Conservation (phyloP, 495 filamentous ascomycete genomes). For the Talaromyces wortmannii region DNA sequence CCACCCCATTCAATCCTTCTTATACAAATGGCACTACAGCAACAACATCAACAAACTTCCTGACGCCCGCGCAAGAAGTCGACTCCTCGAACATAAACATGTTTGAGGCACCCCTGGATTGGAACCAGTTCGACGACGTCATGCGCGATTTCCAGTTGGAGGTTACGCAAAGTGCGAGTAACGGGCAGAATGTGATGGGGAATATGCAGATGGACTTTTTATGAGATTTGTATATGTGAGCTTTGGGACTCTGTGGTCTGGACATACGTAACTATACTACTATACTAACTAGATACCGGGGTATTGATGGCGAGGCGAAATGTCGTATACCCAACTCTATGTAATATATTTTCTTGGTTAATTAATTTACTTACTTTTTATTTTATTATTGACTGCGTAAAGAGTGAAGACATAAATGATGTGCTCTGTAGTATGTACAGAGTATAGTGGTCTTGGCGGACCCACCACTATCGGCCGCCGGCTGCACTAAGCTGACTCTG, state of each 20-base stretch:
- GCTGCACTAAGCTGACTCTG: not conserved
- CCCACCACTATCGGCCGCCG: too few relatives aligned
- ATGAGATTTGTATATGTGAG: not conserved
- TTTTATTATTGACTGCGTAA: too few relatives aligned
- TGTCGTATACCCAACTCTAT: too few relatives aligned
- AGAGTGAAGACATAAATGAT: too few relatives aligned
- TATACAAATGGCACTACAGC: not conserved
- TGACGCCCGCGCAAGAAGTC: not conserved
- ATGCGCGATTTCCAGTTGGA: constrained; percentile 44
- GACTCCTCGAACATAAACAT: not conserved
- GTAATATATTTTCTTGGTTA: too few relatives aligned
- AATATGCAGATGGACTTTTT: constrained; percentile 8
- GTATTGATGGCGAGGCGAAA: too few relatives aligned
- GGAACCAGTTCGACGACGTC: constrained; percentile 44
- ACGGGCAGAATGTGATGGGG: constrained; percentile 10
- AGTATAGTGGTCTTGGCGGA: too few relatives aligned
- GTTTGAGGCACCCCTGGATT: constrained; percentile 16
- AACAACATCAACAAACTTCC: not conserved
- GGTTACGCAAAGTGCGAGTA: constrained; percentile 15
- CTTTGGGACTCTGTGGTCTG: not conserved
- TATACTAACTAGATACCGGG: too few relatives aligned
- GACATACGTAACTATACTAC: too few relatives aligned
- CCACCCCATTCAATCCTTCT: too few relatives aligned
- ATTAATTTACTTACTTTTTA: too few relatives aligned
- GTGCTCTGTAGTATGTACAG: too few relatives aligned